These are phyloP conservation scores for Claviceps maximensis DNA, from an alignment of 2,329 filamentous ascomycete species.

Conservation along the genomic window DNA sequence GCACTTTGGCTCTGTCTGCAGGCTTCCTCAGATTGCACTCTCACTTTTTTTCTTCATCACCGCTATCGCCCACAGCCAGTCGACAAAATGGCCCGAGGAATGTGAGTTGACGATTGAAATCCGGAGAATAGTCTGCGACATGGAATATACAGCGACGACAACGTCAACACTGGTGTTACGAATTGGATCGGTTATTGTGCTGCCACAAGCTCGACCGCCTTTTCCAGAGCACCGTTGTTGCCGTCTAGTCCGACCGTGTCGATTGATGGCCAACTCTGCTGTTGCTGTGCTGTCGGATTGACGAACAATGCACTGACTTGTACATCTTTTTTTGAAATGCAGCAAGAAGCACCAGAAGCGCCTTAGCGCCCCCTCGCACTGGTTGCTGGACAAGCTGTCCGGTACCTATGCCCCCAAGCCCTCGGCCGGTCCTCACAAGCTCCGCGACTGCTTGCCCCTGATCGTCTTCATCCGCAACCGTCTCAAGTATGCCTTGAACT, in stretches of 20 bases:
- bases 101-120: conserved; percentile 28
- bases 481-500: conserved; percentile 99
- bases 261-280: not conserved
- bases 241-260: not conserved
- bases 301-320: not conserved
- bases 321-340: conserved; percentile 11
- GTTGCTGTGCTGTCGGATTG: not conserved
- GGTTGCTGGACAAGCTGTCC: conserved; percentile 99
- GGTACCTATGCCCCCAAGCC: conserved; percentile 65
- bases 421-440: conserved; percentile 90
- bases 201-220: not conserved
- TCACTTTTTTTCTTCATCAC: conserved; percentile 21
- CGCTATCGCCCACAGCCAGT: conserved; percentile 23
- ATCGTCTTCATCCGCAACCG: conserved; percentile 96
- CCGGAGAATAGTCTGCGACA: not conserved
- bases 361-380: conserved; percentile 97
- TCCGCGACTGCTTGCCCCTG: conserved; percentile 95
- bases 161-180: not conserved
- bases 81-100: conserved; percentile 53
- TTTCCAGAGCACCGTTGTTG: too few species aligned
- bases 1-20: conserved; percentile 10
- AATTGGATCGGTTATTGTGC: not conserved
- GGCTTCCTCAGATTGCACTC: conserved; percentile 11
- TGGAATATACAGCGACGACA: too few species aligned
- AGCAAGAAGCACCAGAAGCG: conserved; percentile 99